phyloP scores from a whole-genome alignment of 108 stramenopile genomes.

The Nannochloropsis granulata region DNA sequence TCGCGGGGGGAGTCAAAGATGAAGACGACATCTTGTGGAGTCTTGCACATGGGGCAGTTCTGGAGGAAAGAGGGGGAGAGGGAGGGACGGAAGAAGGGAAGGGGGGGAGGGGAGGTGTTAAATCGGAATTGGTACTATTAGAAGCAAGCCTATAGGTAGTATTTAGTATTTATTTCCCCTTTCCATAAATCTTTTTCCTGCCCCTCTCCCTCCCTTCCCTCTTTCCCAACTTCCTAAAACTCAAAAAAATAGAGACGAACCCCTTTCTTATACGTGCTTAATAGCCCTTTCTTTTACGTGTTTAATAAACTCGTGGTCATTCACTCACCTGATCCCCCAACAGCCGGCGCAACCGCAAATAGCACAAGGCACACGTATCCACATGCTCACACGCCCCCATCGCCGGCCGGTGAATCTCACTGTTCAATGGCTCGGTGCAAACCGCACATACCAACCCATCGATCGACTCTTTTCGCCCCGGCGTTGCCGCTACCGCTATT shows the following conservation, averaged over 20 bases:
- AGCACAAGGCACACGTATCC: conserved; percentile 13
- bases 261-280: not conserved
- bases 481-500: not conserved
- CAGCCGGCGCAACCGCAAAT: conserved; percentile 21
- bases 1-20: not conserved
- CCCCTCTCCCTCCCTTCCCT: not conserved
- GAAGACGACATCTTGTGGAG: not conserved
- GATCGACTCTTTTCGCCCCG: not conserved
- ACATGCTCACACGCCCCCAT: not conserved
- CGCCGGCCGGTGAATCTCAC: not conserved
- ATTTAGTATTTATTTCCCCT: no score
- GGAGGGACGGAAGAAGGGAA: not conserved
- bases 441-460: not conserved
- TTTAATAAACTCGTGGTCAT: conserved; percentile 19
- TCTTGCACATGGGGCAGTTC: not conserved
- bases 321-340: conserved; percentile 10
- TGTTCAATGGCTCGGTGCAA: not conserved
- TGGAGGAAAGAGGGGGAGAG: not conserved
- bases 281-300: conserved; percentile 1
- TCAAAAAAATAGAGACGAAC: not conserved
- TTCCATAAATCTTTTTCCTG: not conserved
- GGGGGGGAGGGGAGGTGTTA: not conserved
- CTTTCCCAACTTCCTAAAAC: not conserved
- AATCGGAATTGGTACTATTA: no score
- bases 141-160: no score